phyloP scores from a whole-genome alignment of 1,284 basidiomycete genomes.

The Austroboletus rostrupii region DNA sequence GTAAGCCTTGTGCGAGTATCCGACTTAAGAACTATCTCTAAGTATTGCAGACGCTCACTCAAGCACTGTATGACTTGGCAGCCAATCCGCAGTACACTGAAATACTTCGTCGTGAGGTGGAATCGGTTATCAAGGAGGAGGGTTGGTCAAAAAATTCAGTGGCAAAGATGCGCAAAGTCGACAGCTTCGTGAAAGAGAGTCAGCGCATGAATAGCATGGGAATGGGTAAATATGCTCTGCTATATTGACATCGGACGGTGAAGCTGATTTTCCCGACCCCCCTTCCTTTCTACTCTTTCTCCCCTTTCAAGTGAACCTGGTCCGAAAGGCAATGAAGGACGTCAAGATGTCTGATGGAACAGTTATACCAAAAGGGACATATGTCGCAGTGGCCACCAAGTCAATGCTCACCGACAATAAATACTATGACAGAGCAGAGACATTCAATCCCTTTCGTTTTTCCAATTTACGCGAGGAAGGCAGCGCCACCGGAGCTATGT shows the following conservation, averaged over 20 bases:
- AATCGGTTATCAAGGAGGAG: slow-evolving; percentile 32
- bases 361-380: slow-evolving; percentile 34
- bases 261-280: no score
- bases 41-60: slow-evolving; percentile 27
- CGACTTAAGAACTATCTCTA: no score
- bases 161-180: slow-evolving; percentile 40
- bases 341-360: slow-evolving; percentile 40
- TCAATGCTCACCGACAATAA: slow-evolving; percentile 24
- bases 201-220: slow-evolving; percentile 31
- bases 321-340: slow-evolving; percentile 32
- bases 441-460: slow-evolving; percentile 35
- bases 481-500: slow-evolving; percentile 13
- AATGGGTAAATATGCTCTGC: slow-evolving; percentile 30
- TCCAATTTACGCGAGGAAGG: slow-evolving; percentile 9
- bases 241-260: no score
- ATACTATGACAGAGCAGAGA: slow-evolving; percentile 23
- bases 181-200: slow-evolving; percentile 47
- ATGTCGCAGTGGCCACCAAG: slow-evolving; percentile 22
- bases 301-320: slow-evolving; percentile 27
- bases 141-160: slow-evolving; percentile 44
- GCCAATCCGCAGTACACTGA: slow-evolving; percentile 36
- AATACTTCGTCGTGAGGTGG: slow-evolving; percentile 42
- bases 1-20: background rate
- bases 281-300: background rate
- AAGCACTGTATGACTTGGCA: slow-evolving; percentile 36